These are phyloP conservation scores for Populus hybrid DNA, from an alignment of 441 rosid genomes.

Conservation along the genomic window DNA sequence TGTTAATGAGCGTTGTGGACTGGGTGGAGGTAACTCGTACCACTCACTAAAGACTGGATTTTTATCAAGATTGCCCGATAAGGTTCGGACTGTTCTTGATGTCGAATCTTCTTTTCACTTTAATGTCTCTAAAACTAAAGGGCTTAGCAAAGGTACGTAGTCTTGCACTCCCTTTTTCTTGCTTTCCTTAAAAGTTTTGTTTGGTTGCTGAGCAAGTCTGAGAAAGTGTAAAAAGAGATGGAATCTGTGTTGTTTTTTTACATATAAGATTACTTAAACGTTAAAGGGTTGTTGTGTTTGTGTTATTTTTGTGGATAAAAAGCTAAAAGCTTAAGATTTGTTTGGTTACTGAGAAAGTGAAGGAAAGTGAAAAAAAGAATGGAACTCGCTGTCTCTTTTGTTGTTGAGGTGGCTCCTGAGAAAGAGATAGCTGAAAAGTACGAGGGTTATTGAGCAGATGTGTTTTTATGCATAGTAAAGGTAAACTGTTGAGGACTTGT, in stretches of 20 bases:
- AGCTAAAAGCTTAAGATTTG: background rate
- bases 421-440: background rate
- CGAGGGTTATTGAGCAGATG: background rate
- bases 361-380: background rate
- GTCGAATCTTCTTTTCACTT: conserved; percentile 38
- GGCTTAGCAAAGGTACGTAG: conserved; percentile 42
- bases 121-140: conserved; percentile 39
- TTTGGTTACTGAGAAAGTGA: background rate
- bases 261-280: background rate
- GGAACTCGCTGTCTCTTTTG: background rate
- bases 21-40: conserved; percentile 31
- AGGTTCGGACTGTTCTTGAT: conserved; percentile 48
- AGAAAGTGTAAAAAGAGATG: background rate
- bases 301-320: background rate
- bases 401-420: background rate
- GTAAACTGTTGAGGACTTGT: background rate
- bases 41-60: conserved; percentile 40
- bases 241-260: background rate
- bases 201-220: conserved; percentile 1
- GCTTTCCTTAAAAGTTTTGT: background rate
- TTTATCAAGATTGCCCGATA: conserved; percentile 49
- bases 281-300: background rate
- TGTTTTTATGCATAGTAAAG: background rate
- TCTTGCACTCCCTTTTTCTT: background rate
- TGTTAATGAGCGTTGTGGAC: conserved; percentile 1